Evolutionary conservation across 352 stramenopile species (phyloP), one percentile per base, ranked within the genome.

Genomic region (Stramenopiles sp.): DNA sequence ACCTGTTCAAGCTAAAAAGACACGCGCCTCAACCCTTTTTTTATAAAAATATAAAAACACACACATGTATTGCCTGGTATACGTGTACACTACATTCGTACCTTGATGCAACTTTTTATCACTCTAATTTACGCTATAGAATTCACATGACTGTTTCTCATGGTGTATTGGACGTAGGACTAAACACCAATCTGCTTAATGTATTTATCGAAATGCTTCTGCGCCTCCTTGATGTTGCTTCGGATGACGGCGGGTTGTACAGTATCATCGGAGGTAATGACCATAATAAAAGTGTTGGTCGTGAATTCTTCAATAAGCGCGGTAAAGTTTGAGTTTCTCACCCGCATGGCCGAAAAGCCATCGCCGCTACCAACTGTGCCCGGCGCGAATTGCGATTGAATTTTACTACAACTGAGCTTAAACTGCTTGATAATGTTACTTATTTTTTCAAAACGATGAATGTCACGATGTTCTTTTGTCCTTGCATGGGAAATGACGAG

Each of bases 351-450:
- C n/a, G n/a, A n/a, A n/a, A n/a, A n/a, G n/a, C n/a, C n/a, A n/a
- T n/a, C n/a, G n/a, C n/a, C n/a, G n/a, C n/a, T n/a, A n/a, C n/a
- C n/a, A 82, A 95, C 91, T 84, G 95, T 92, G 94, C 98, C 98
- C 67, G 94, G 95, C 85, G 98, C 93, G 84, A 99, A 99, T 85
- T 98, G 92, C 30, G 94, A 94, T 86, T 97, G 93, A 0, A 94
- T 96, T 88, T 99, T 99, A 84, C 91, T 96, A 87, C 96, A 98
- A 86, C 89, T 96, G 27, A 99, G 90, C 88, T 99, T 99, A 88
- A 99, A 99, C 87, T 99, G 96, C 88, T 99, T 99, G 87, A 99
- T 97, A 87, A 99, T 99, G 86, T 99, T 99, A 84, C 91, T 98
- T 84, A 99, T 99, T 85, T 99, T 99, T 89, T 99, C 96, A 86